Evolutionary conservation across 768 basidiomycete species (phyloP).

Genomic region (Candolleomyces eurysporus): DNA sequence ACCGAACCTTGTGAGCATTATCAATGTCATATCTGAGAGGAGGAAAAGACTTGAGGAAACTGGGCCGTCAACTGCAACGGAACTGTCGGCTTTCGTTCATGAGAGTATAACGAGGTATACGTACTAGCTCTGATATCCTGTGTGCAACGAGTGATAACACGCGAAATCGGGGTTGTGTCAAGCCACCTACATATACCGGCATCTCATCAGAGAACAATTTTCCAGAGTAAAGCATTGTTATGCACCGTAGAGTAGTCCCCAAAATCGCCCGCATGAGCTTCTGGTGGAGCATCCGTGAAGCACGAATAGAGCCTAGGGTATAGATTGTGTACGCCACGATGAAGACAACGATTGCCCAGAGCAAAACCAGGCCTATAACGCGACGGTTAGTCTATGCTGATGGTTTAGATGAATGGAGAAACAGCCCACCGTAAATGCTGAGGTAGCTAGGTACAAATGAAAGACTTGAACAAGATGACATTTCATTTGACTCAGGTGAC

Average conservation of each 20-base stretch:
- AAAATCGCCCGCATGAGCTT: slow-evolving; percentile 50
- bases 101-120: neutral
- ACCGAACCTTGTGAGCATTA: slow-evolving; percentile 38
- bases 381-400: neutral
- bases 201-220: neutral
- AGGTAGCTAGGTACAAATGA: slow-evolving; percentile 37
- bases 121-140: slow-evolving; percentile 53
- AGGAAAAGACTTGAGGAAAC: slow-evolving; percentile 26
- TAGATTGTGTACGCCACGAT: slow-evolving; percentile 34
- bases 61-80: slow-evolving; percentile 42
- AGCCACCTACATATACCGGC: slow-evolving; percentile 46
- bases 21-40: slow-evolving; percentile 27
- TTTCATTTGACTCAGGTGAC: too few species aligned
- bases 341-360: slow-evolving; percentile 26
- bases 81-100: too few species aligned
- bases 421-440: slow-evolving; percentile 33
- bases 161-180: slow-evolving; percentile 38
- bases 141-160: slow-evolving; percentile 62
- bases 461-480: neutral
- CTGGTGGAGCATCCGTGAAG: slow-evolving; percentile 50
- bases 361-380: slow-evolving; percentile 6
- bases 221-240: neutral
- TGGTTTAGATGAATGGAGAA: neutral
- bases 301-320: slow-evolving; percentile 46
- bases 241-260: slow-evolving; percentile 57